Evolutionary conservation across 352 stramenopile species (phyloP).

Genomic region (Aphanomyces euteiches): DNA sequence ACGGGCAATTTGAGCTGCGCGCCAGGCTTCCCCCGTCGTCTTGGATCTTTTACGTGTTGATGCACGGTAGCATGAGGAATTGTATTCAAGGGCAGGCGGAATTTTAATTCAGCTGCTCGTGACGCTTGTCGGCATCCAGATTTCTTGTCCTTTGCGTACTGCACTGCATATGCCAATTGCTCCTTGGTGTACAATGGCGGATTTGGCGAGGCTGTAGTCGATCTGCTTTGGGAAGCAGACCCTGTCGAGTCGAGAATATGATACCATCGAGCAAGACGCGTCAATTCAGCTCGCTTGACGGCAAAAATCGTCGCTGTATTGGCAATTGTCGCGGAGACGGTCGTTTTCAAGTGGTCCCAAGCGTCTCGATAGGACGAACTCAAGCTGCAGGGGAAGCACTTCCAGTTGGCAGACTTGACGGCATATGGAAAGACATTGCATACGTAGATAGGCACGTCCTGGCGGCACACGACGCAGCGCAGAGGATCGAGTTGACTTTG

Average conservation of each 20-base stretch:
- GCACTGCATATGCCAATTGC: constrained; percentile 9
- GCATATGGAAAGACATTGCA: constrained; percentile 4
- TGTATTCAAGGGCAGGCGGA: constrained; percentile 16
- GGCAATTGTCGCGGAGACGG: background rate
- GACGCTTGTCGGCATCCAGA: constrained; percentile 16
- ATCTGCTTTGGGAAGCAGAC: background rate
- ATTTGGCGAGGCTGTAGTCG: background rate
- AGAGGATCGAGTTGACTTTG: background rate
- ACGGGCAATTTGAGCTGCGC: constrained; percentile 15
- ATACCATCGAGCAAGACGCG: constrained; percentile 16
- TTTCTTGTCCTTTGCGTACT: background rate
- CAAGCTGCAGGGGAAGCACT: constrained; percentile 6
- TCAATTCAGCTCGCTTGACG: constrained; percentile 12
- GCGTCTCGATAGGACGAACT: background rate
- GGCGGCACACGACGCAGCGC: background rate
- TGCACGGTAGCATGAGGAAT: constrained; percentile 22
- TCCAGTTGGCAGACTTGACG: background rate
- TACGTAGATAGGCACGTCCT: background rate
- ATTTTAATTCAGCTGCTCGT: constrained; percentile 8
- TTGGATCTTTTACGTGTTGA: constrained; percentile 20
- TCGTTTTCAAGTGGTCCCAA: background rate
- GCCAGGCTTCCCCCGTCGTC: background rate
- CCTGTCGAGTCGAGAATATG: background rate
- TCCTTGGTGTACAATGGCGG: constrained; percentile 15
- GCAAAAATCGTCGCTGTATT: background rate